Base-by-base conservation (phyloP, 139 green algal genomes). In the Chlorella sp. region DNA sequence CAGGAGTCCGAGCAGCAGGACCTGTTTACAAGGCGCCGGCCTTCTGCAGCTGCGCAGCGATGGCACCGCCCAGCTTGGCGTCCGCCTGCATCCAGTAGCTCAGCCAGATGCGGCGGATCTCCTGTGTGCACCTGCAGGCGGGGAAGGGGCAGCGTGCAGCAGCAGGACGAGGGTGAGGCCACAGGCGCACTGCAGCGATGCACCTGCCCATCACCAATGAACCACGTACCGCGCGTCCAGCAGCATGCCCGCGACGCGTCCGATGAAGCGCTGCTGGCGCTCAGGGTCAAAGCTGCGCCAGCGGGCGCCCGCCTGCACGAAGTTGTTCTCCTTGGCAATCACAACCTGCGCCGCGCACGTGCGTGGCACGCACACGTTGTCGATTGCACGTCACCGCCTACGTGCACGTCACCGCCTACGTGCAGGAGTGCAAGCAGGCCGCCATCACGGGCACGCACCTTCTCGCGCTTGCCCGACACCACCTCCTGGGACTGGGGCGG, bases 301-400 rank as follows among this genome's bases (percentile, higher is more conserved):
- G 36, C 79, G 82, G 33, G 81, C 86, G 1, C 91, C 90, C 0
- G 90, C 78, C 83, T 90, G 77, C 79, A 81, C 33, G 73, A 97
- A 97, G 81, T 97, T 97, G 82, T 97, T 97, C 77, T 97, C 93
- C 83, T 97, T 97, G 70, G 80, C 72, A 67, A 97, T 94, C 10
- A 95, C 82, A 17, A 73, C 79, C 36, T 87, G 74, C 31, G n/a
- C n/a, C n/a, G n/a, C n/a, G n/a, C n/a, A n/a, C n/a, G n/a, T n/a
- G n/a, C n/a, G n/a, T n/a, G n/a, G n/a, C n/a, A n/a, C n/a, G n/a
- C n/a, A n/a, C n/a, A n/a, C n/a, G n/a, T n/a, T n/a, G n/a, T n/a
- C n/a, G n/a, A n/a, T n/a, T n/a, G n/a, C n/a, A n/a, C n/a, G n/a
- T n/a, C n/a, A 71, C 6, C 27, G 51, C n/a, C n/a, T n/a, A n/a